Evolutionary conservation across 495 filamentous ascomycete species (phyloP).

Genomic region (Penicillium steckii): DNA sequence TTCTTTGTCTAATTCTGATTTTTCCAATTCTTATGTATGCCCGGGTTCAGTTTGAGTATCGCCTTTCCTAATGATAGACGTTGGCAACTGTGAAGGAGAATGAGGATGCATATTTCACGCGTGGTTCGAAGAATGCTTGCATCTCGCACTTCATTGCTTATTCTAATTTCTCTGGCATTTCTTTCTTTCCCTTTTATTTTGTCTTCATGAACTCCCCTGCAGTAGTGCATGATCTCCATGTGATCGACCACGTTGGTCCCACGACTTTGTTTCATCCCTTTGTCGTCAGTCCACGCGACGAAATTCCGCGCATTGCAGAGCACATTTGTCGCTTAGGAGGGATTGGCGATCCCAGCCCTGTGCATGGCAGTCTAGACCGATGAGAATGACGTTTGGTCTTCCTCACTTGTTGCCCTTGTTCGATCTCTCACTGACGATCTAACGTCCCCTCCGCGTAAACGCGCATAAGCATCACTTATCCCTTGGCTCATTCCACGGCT

Average conservation of each 20-base stretch:
- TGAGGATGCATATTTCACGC: constrained; percentile 14
- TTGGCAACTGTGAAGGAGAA: constrained; percentile 2
- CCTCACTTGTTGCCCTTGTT: constrained; percentile 19
- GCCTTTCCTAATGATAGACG: not conserved
- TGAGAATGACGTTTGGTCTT: constrained; percentile 10
- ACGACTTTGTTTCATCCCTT: constrained; percentile 29
- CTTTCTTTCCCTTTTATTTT: not conserved
- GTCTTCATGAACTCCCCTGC: constrained; percentile 9
- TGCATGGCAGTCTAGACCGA: constrained; percentile 12
- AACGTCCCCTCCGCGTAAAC: constrained; percentile 14
- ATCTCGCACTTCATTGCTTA: not conserved
- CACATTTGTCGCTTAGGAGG: constrained; percentile 19
- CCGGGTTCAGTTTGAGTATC: constrained; percentile 9
- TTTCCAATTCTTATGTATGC: not conserved
- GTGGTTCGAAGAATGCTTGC: constrained; percentile 18
- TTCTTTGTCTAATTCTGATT: not conserved
- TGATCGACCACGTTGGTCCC: constrained; percentile 39
- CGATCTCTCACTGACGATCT: constrained; percentile 16
- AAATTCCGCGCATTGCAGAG: constrained; percentile 13
- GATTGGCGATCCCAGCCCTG: not conserved
- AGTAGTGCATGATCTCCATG: constrained; percentile 28
- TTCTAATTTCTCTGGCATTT: not conserved
- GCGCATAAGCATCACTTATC: constrained; percentile 5
- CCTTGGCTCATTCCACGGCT: constrained; percentile 26
- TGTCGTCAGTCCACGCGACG: constrained; percentile 22